Conservation (phyloP, 2,329 filamentous ascomycete genomes). For the Monosporascus sp. region DNA sequence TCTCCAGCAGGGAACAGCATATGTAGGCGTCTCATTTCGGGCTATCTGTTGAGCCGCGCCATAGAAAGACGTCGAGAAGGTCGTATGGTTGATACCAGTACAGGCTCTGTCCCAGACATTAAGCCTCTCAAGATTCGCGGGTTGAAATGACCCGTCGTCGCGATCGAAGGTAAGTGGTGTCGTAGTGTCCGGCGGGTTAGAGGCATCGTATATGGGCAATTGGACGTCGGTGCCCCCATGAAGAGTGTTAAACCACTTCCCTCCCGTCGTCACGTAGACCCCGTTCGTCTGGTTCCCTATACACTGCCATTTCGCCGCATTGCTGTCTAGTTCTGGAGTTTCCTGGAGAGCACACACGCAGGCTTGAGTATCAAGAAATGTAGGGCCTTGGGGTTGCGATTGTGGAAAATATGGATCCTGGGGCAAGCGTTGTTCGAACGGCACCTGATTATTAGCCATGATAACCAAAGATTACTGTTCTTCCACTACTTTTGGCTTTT, state of each 20-base stretch:
- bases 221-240: slow-evolving; percentile 17
- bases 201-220: slow-evolving; percentile 29
- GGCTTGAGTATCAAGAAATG: slow-evolving; percentile 33
- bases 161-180: not conserved
- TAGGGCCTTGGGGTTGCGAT: slow-evolving; percentile 22
- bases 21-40: slow-evolving; percentile 24
- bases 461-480: not conserved
- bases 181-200: slow-evolving; percentile 29
- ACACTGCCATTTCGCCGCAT: slow-evolving; percentile 35
- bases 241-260: slow-evolving; percentile 37
- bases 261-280: slow-evolving; percentile 29
- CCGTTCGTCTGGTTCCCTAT: slow-evolving; percentile 38
- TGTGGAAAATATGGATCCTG: slow-evolving; percentile 33
- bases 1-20: slow-evolving; percentile 36
- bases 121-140: slow-evolving; percentile 19
- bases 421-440: slow-evolving; percentile 9
- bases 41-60: slow-evolving; percentile 21
- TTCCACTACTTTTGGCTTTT: not conserved
- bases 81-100: slow-evolving; percentile 35
- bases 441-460: not conserved
- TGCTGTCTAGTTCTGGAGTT: slow-evolving; percentile 12
- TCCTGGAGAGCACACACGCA: slow-evolving; percentile 32
- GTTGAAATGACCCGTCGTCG: not conserved
- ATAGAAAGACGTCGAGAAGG: slow-evolving; percentile 38
- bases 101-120: slow-evolving; percentile 34